These are phyloP conservation scores for Podaxis rugospora DNA, from an alignment of 768 basidiomycete species.

Conservation along the genomic window DNA sequence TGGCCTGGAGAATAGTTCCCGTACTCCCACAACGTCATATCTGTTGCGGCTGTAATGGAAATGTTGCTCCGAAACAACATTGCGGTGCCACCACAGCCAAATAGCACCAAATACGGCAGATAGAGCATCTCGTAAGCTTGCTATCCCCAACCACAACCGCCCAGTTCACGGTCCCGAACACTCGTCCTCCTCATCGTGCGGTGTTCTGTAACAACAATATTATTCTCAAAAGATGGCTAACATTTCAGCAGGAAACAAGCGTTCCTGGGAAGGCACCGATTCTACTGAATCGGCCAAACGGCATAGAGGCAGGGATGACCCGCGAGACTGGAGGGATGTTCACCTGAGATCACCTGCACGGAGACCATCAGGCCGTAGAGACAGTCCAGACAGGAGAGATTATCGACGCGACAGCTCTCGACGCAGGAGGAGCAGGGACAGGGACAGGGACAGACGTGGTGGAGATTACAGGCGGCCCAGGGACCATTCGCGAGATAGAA, in stretches of 20 bases:
- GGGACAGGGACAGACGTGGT: slow-evolving; percentile 27
- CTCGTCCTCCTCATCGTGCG: slow-evolving; percentile 12
- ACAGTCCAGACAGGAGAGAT: slow-evolving; percentile 30
- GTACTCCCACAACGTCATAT: no score
- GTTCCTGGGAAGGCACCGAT: slow-evolving; percentile 61
- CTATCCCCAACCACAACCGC: background rate
- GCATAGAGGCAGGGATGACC: slow-evolving; percentile 49
- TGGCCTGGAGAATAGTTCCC: no score
- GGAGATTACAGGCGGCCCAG: slow-evolving; percentile 11
- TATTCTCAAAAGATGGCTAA: slow-evolving; percentile 64
- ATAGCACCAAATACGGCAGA: background rate
- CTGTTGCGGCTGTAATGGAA: no score
- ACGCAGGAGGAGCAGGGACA: slow-evolving; percentile 33
- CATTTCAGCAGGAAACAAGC: slow-evolving; percentile 80
- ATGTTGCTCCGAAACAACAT: no score
- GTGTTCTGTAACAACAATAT: slow-evolving; percentile 12
- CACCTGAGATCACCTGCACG: slow-evolving; percentile 41
- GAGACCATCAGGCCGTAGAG: slow-evolving; percentile 27
- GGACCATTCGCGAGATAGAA: slow-evolving; percentile 16
- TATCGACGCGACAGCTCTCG: slow-evolving; percentile 16
- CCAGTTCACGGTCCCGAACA: background rate
- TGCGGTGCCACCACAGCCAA: background rate
- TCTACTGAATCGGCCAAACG: slow-evolving; percentile 45
- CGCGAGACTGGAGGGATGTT: slow-evolving; percentile 68
- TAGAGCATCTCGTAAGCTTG: background rate